Conservation (phyloP, 1,284 basidiomycete species). For the Trichosporon faecale region DNA sequence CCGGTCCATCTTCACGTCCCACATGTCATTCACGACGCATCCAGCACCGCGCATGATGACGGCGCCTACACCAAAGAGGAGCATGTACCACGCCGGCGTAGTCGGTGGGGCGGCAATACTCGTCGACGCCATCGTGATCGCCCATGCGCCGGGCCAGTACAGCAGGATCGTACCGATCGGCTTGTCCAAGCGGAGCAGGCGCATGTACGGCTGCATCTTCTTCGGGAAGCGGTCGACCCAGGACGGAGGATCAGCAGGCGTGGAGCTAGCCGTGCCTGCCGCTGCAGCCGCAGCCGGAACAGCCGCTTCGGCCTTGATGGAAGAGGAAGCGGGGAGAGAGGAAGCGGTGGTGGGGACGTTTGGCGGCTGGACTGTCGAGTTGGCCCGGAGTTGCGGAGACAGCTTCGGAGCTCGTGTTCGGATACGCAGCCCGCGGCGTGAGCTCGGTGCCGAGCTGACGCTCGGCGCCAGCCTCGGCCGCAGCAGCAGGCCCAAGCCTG, state of each 20-base stretch:
- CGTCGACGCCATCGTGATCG: constrained; percentile 89
- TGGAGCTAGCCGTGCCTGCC: neutral
- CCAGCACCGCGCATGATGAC: constrained; percentile 96
- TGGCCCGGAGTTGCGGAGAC: neutral
- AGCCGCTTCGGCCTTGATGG: neutral
- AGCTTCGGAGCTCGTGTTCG: neutral
- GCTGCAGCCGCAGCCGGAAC: neutral
- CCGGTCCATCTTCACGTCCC: constrained; percentile 88
- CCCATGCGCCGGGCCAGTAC: constrained; percentile 96
- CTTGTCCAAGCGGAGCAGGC: constrained; percentile 86
- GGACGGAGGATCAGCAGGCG: constrained; percentile 3
- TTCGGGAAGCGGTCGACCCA: constrained; percentile 38
- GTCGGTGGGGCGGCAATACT: constrained; percentile 64
- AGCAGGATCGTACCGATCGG: constrained; percentile 89
- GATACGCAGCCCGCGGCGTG: neutral
- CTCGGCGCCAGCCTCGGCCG: neutral
- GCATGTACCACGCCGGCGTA: constrained; percentile 69
- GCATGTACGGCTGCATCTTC: constrained; percentile 65
- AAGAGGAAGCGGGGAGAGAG: neutral
- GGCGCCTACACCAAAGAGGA: constrained; percentile 85
- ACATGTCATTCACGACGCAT: constrained; percentile 99
- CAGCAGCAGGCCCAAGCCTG: constrained; percentile 13
- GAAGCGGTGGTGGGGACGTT: neutral
- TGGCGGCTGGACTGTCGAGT: neutral
- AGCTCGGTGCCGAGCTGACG: neutral